A percentile compares a stretch with the other conserved stretches of the same genome.
These are phyloP conservation scores for Yamadazyma sp. DNA, from an alignment of 1,139 yeast species.

Conservation along the genomic window DNA sequence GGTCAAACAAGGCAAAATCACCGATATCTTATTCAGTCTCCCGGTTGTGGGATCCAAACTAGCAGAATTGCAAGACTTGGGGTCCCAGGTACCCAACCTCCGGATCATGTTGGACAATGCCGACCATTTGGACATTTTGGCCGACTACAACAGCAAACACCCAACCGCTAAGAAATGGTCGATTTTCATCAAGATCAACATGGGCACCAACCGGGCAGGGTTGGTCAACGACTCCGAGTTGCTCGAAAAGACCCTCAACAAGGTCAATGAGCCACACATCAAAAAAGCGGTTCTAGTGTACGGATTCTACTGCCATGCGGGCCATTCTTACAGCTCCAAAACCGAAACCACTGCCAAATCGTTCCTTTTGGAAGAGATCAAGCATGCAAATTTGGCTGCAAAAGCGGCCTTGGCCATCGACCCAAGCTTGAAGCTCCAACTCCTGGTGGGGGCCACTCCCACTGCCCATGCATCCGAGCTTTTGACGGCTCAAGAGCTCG, in stretches of 20 bases:
- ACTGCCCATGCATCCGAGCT: slow-evolving; percentile 64
- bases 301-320: slow-evolving; percentile 81
- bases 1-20: slow-evolving; percentile 45
- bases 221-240: slow-evolving; percentile 31
- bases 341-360: slow-evolving; percentile 48
- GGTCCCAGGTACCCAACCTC: slow-evolving; percentile 40
- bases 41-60: slow-evolving; percentile 62
- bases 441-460: slow-evolving; percentile 81
- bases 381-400: slow-evolving; percentile 57
- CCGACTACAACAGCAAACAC: slow-evolving; percentile 28
- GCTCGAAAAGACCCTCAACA: slow-evolving; percentile 29
- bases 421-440: slow-evolving; percentile 30
- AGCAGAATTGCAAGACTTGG: slow-evolving; percentile 48
- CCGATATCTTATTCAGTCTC: slow-evolving; percentile 66
- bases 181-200: slow-evolving; percentile 55
- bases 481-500: slow-evolving; percentile 22
- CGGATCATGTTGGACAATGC: slow-evolving; percentile 63
- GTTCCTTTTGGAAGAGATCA: slow-evolving; percentile 54
- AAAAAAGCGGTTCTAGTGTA: slow-evolving; percentile 40
- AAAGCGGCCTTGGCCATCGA: slow-evolving; percentile 23
- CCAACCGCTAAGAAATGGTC: slow-evolving; percentile 46
- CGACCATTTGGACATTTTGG: slow-evolving; percentile 54
- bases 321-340: slow-evolving; percentile 63
- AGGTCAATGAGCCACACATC: slow-evolving; percentile 20
- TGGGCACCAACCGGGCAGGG: slow-evolving; percentile 70